phyloP scores from a whole-genome alignment of 768 basidiomycete species.

The Clathrus columnatus region DNA sequence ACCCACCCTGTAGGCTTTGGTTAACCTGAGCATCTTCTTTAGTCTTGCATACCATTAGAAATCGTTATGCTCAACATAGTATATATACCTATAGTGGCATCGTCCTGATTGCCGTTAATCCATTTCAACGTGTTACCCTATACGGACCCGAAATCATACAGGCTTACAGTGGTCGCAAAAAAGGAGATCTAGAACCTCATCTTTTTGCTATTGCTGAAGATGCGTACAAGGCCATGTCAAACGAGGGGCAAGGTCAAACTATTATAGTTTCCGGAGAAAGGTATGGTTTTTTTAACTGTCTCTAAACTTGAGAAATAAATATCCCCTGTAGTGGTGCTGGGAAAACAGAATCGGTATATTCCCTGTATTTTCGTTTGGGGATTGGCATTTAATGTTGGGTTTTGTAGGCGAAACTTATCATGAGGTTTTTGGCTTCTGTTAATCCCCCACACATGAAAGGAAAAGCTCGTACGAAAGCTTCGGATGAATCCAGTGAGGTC shows the following conservation, averaged over 20 bases:
- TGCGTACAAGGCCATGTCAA: conserved; percentile 95
- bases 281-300: conserved; percentile 32
- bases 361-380: background rate
- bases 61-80: conserved; percentile 93
- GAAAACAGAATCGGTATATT: conserved; percentile 89
- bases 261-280: conserved; percentile 99
- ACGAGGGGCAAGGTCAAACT: conserved; percentile 90
- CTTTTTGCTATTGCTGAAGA: conserved; percentile 99
- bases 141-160: conserved; percentile 97
- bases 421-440: conserved; percentile 97
- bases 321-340: conserved; percentile 78
- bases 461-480: conserved; percentile 60
- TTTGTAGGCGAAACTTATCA: conserved; percentile 89
- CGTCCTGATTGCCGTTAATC: conserved; percentile 97
- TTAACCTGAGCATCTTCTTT: background rate
- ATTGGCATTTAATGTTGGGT: background rate
- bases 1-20: background rate
- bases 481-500: conserved; percentile 88
- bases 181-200: conserved; percentile 96
- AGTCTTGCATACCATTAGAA: conserved; percentile 96
- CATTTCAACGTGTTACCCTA: conserved; percentile 93
- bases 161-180: conserved; percentile 84
- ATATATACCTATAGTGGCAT: conserved; percentile 99
- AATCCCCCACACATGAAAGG: conserved; percentile 65
- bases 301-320: conserved; percentile 11